phyloP scores from a whole-genome alignment of 345 rosid species.

The Citrus trifoliata region DNA sequence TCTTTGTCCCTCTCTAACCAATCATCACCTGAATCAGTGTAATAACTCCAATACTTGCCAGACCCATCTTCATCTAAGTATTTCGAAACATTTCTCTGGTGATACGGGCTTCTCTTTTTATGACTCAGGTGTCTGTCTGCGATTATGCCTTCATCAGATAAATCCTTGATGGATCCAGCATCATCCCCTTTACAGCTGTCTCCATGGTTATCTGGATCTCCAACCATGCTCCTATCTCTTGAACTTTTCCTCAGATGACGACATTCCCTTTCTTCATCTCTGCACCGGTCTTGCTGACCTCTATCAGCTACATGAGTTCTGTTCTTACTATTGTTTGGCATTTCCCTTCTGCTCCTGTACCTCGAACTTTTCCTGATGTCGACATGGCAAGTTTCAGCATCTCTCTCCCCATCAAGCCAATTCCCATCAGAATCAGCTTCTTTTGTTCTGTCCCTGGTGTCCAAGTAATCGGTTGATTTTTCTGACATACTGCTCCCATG shows the following conservation, averaged over 20 bases:
- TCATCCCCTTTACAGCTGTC: constrained; percentile 12
- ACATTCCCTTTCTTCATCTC: constrained; percentile 18
- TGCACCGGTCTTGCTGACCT: constrained; percentile 14
- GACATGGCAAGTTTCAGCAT: neutral
- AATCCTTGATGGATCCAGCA: constrained; percentile 13
- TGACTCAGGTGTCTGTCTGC: constrained; percentile 18
- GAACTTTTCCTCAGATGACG: constrained; percentile 15
- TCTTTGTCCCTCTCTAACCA: constrained; percentile 14
- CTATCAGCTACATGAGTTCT: constrained; percentile 15
- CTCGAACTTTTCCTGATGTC: constrained; percentile 16
- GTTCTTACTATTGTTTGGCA: neutral
- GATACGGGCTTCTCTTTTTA: constrained; percentile 15
- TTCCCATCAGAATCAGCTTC: constrained; percentile 30
- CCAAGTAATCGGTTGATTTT: constrained; percentile 22
- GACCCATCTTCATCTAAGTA: constrained; percentile 11
- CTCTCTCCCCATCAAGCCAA: constrained; percentile 19
- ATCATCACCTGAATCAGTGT: constrained; percentile 25
- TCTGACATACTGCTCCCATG: constrained; percentile 28
- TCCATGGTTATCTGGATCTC: constrained; percentile 22
- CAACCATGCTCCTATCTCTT: constrained; percentile 19
- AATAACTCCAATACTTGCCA: neutral
- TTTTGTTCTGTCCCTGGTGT: constrained; percentile 9
- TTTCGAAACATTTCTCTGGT: constrained; percentile 12
- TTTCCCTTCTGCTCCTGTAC: neutral
- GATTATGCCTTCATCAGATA: constrained; percentile 16